Base-by-base conservation (phyloP, 495 filamentous ascomycete species). In the Podospora appendiculata region DNA sequence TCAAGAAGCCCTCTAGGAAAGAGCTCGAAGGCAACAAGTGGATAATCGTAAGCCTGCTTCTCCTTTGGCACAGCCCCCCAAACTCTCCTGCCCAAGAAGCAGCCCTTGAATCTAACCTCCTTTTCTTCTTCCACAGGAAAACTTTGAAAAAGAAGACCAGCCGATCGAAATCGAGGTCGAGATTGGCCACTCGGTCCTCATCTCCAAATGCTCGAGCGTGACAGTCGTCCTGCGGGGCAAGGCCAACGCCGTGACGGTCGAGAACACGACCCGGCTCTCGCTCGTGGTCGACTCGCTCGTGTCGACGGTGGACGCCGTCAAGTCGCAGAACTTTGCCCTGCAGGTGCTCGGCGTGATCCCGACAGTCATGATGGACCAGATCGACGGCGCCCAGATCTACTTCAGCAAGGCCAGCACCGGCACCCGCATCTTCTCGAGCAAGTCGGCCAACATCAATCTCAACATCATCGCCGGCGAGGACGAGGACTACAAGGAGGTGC, bases 1-100 rank as follows among this genome's bases (percentile, higher is more conserved):
- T 84, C 12, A 96, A 95, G 76, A 96, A 91, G 75, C 90, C 89
- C 35, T 81, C 89, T 8, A 88, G 85, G 69, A 95, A 90, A 76
- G 89, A 91, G 56, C 79, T 97, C 8, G 90, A 95, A 54, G 90
- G 91, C 53, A 95, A 87, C 68, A 96, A 96, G 70, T 99, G 94
- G 94, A 78, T 86, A 48, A 79, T 98, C 58, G 84, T 87, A 71
- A 58, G 70, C 32, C 5, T 60, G 10, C 34, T 19, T 34, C 14
- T 14, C 34, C 18, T 39, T 4, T n/a, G n/a, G n/a, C n/a, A n/a
- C n/a, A n/a, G n/a, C n/a, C 25, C 16, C 13, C 39, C 36, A 14
- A 19, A 13, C 9, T 34, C n/a, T 17, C 41, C 19, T 10, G 14
- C 25, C 6, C 5, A 46, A 10, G 34, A 8, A 13, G 25, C 25